Percentiles rank a stretch among this genome's conserved stretches.
Conservation (phyloP, 768 basidiomycete genomes). For the Lactarius deliciosus region DNA sequence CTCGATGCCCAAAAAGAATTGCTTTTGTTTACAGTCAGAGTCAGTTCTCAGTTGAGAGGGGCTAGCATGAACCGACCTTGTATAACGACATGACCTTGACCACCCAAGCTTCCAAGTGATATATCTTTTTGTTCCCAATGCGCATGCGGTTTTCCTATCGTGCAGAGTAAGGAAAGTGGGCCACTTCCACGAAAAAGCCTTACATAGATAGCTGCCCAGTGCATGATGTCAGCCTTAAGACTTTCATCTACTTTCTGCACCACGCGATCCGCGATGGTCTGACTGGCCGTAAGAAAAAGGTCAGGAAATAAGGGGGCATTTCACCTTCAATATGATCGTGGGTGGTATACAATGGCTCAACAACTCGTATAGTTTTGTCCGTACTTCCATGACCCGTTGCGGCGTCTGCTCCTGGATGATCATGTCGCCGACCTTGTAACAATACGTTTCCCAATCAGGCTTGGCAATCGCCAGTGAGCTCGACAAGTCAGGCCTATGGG, state of each 20-base stretch:
- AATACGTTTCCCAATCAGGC: slow-evolving; percentile 99
- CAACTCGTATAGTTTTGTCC: slow-evolving; percentile 91
- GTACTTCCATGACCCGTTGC: slow-evolving; percentile 85
- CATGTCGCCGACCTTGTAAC: slow-evolving; percentile 85
- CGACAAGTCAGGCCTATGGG: slow-evolving; percentile 71
- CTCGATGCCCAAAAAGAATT: slow-evolving; percentile 60
- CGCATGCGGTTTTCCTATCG: slow-evolving; percentile 91
- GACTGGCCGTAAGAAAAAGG: slow-evolving; percentile 13
- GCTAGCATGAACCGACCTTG: slow-evolving; percentile 52
- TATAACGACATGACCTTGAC: slow-evolving; percentile 93
- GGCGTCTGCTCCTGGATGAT: slow-evolving; percentile 91
- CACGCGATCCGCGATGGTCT: slow-evolving; percentile 91
- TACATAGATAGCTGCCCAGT: slow-evolving; percentile 97
- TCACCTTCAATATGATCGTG: slow-evolving; percentile 85
- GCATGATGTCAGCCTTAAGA: slow-evolving; percentile 90
- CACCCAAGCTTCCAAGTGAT: slow-evolving; percentile 96
- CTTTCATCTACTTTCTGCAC: slow-evolving; percentile 87
- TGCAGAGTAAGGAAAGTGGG: slow-evolving; percentile 1
- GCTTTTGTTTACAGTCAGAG: slow-evolving; percentile 23
- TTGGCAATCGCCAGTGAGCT: slow-evolving; percentile 83
- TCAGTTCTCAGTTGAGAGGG: slow-evolving; percentile 2
- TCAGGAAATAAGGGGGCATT: neutral
- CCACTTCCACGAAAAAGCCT: slow-evolving; percentile 33
- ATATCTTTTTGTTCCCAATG: slow-evolving; percentile 90
- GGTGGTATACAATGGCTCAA: slow-evolving; percentile 97